Evolutionary conservation across 805 yeast genomes (phyloP), one percentile per base, ranked within the genome.

Genomic region (Wickerhamomyces ciferrii): DNA sequence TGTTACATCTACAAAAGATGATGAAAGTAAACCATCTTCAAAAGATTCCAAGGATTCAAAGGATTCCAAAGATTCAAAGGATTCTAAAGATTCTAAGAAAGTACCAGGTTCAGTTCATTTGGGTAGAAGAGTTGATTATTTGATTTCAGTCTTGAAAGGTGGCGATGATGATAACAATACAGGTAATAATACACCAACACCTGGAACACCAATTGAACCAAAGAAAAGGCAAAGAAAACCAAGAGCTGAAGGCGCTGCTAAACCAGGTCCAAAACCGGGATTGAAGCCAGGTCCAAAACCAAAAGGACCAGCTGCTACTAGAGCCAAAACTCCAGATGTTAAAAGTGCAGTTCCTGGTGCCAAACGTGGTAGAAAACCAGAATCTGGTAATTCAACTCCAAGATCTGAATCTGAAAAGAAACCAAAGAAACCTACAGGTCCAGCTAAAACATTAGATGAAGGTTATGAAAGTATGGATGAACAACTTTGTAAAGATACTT

Each of bases 61-160:
- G 14, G 37, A 32, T 32, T 13, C 19, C 9, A 32, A 32, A n/a
- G 37, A 34, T 34, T 18, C 37, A 13, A 34, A 34, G 14, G 37
- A 34, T 6, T 4, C 20, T 13, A 47, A 43, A 27, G 43, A 47
- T 11, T 31, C 45, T 27, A 86, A 88, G 53, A 85, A 81, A 58
- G 86, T 85, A 4, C 98, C 99, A 0, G 94, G 95, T 9, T 77
- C 97, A 3, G 94, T 94, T 17, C 99, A 94, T 66, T 71, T 94
- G 43, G 88, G 87, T 11, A 81, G 99, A 66, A 80, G 99, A 61
- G 83, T 88, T 1, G 99, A 95, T 62, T 92, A 91, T 58, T 72
- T 94, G 57, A 75, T 92, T 24, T 66, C 79, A 2, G 81, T 88
- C 11, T 67, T 92, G 54, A 75, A 75, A 50, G 96, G 83, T 18